Conservation (phyloP, 495 filamentous ascomycete genomes). For the Massariosphaeria phaeospora region DNA sequence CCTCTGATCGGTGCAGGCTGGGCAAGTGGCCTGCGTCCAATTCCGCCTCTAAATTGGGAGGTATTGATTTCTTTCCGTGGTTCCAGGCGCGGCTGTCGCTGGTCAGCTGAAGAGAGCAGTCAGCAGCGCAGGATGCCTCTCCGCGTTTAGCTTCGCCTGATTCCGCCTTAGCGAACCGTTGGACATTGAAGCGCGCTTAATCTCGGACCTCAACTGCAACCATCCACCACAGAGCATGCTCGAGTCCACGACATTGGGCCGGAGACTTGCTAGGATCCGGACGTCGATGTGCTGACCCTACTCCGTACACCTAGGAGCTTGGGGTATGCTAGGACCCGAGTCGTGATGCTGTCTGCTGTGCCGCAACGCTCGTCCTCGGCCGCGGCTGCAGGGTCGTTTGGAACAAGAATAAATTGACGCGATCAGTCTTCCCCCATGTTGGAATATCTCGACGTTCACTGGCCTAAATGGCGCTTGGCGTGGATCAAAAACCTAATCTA, state of each 20-base stretch:
- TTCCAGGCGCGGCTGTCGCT: neutral
- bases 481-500: neutral
- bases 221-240: no score
- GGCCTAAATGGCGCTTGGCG: neutral
- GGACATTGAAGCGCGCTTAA: slow-evolving; percentile 10
- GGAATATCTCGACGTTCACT: neutral
- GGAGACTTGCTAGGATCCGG: no score
- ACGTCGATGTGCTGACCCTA: neutral
- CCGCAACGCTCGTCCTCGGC: slow-evolving; percentile 1
- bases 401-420: slow-evolving; percentile 3
- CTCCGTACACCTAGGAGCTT: neutral
- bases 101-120: neutral
- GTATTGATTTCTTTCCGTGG: slow-evolving; percentile 1
- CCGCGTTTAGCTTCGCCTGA: slow-evolving; percentile 9
- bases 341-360: neutral
- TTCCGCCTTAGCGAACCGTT: neutral
- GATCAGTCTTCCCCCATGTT: neutral
- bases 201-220: neutral
- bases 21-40: neutral
- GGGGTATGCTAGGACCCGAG: neutral
- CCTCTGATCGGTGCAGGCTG: no score
- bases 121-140: neutral
- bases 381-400: neutral
- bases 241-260: no score
- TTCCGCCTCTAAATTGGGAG: slow-evolving; percentile 3